phyloP scores from a whole-genome alignment of 1,284 basidiomycete genomes.

The Puccinia novopanici region DNA sequence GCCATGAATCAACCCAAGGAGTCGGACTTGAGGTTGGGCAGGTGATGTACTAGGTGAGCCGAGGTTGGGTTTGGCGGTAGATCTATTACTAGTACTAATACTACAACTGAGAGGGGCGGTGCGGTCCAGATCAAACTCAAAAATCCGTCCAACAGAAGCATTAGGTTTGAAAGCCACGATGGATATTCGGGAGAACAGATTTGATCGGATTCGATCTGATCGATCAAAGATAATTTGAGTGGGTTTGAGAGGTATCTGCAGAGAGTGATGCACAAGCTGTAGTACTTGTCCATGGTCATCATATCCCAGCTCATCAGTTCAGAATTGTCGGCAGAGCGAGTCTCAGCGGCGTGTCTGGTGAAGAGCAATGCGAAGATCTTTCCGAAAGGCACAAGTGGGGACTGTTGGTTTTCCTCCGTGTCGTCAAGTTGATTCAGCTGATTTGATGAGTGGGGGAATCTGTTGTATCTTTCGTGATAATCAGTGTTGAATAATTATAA shows the following conservation, averaged over 20 bases:
- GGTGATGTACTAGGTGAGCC: slow-evolving; percentile 52
- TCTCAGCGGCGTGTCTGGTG: slow-evolving; percentile 12
- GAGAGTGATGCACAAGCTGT: slow-evolving; percentile 56
- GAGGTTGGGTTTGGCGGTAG: slow-evolving; percentile 27
- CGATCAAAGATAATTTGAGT: slow-evolving; percentile 60
- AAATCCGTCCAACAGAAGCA: slow-evolving; percentile 61
- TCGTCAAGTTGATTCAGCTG: neutral
- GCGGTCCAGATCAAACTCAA: slow-evolving; percentile 50
- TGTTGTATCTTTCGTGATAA: neutral
- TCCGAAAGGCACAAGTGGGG: slow-evolving; percentile 33
- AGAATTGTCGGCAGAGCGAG: slow-evolving; percentile 5
- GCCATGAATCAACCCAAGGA: slow-evolving; percentile 59
- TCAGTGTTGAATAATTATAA: neutral
- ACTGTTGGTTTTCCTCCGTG: slow-evolving; percentile 3
- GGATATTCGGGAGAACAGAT: slow-evolving; percentile 62
- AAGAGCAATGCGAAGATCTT: slow-evolving; percentile 42
- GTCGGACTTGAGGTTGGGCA: slow-evolving; percentile 57
- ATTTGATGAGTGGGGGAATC: slow-evolving; percentile 2
- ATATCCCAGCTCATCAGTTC: slow-evolving; percentile 29
- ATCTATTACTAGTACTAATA: slow-evolving; percentile 22
- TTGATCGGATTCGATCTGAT: slow-evolving; percentile 61
- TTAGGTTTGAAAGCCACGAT: slow-evolving; percentile 62
- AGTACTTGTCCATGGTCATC: slow-evolving; percentile 46
- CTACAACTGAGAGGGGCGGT: slow-evolving; percentile 31
- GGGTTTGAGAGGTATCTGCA: slow-evolving; percentile 60